Evolutionary conservation across 768 basidiomycete species (phyloP).

Genomic region (Sporobolomyces phaffii): DNA sequence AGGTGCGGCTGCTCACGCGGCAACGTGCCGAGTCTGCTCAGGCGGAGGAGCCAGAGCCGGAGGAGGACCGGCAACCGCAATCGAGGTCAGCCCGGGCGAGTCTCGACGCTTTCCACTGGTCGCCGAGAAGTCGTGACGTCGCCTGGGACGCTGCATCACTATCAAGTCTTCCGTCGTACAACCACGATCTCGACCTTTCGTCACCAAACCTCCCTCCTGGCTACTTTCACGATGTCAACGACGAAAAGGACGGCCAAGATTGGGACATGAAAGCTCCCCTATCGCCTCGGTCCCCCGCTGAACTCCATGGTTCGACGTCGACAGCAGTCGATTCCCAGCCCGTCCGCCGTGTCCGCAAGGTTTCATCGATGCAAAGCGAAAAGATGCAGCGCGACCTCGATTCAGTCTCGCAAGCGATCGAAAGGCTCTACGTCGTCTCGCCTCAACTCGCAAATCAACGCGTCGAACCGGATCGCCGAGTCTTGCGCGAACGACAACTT

Average conservation of each 20-base stretch:
- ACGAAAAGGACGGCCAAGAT: constrained; percentile 1
- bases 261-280: constrained; percentile 4
- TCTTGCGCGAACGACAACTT: constrained; percentile 66
- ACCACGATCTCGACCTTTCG: constrained; percentile 1
- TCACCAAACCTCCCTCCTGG: constrained; percentile 30
- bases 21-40: constrained; percentile 51
- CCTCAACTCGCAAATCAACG: constrained; percentile 89
- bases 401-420: constrained; percentile 77
- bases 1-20: constrained; percentile 61
- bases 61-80: background rate
- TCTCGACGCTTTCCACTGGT: background rate
- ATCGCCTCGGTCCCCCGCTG: constrained; percentile 20
- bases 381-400: constrained; percentile 81
- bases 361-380: constrained; percentile 52
- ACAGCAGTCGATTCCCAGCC: background rate
- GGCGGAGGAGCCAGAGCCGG: background rate
- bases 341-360: constrained; percentile 1
- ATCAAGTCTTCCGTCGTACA: constrained; percentile 20
- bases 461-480: constrained; percentile 66
- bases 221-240: constrained; percentile 12
- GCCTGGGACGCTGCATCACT: constrained; percentile 10
- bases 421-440: constrained; percentile 73
- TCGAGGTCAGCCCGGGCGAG: background rate
- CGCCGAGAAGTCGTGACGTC: background rate
- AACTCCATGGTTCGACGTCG: constrained; percentile 1